Conservation (phyloP, 2,329 filamentous ascomycete species). For the Penicillium glabrum region DNA sequence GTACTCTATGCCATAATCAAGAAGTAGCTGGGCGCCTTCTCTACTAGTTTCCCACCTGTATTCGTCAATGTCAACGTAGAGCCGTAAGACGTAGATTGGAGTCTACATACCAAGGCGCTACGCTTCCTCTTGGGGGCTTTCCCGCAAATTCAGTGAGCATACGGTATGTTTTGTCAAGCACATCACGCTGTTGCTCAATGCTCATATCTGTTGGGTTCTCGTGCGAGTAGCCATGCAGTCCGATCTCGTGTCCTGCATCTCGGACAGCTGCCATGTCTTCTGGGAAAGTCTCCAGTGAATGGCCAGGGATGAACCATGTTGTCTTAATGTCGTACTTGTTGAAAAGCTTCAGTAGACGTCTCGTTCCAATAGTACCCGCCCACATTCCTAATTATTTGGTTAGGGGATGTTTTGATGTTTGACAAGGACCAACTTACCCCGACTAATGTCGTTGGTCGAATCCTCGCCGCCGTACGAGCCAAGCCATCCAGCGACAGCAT, state of each 20-base stretch:
- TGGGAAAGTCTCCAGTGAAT: slow-evolving; percentile 65
- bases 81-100: not conserved
- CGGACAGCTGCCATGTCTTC: slow-evolving; percentile 63
- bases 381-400: slow-evolving; percentile 53
- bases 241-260: slow-evolving; percentile 65
- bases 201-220: slow-evolving; percentile 74
- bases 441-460: slow-evolving; percentile 32
- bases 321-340: slow-evolving; percentile 71
- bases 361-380: slow-evolving; percentile 66
- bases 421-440: slow-evolving; percentile 17
- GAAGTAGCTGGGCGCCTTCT: slow-evolving; percentile 57
- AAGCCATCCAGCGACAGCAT: slow-evolving; percentile 35
- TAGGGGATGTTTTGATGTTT: not conserved
- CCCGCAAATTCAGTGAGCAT: slow-evolving; percentile 72
- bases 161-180: slow-evolving; percentile 75
- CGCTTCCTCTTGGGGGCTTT: slow-evolving; percentile 70
- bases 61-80: not conserved
- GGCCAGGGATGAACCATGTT: slow-evolving; percentile 65
- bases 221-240: slow-evolving; percentile 71
- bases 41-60: slow-evolving; percentile 65
- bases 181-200: slow-evolving; percentile 71
- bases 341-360: slow-evolving; percentile 68
- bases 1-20: slow-evolving; percentile 46
- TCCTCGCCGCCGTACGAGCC: slow-evolving; percentile 36
- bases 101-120: slow-evolving; percentile 62